A percentile compares a stretch with the other conserved stretches of the same genome.
phyloP scores from a whole-genome alignment of 768 basidiomycete genomes.

The Tulasnella calospora region DNA sequence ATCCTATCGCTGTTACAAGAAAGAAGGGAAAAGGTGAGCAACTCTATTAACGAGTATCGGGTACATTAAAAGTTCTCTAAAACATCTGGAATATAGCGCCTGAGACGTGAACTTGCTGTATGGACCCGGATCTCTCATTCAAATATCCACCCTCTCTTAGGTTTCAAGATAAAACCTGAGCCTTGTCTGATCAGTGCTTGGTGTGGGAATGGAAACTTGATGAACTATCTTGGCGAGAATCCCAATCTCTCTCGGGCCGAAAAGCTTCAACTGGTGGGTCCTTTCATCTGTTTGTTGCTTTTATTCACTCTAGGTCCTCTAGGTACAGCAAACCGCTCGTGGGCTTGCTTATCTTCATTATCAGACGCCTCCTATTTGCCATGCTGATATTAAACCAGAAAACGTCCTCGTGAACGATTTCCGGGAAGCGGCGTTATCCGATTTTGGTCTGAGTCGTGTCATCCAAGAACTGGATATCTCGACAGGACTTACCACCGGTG shows the following conservation, averaged over 20 bases:
- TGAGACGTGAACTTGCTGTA: not conserved
- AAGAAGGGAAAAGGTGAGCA: not conserved
- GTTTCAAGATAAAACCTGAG: not conserved
- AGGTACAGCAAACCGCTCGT: not conserved
- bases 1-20: not conserved
- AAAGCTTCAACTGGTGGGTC: not conserved
- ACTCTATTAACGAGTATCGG: not conserved
- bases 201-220: not conserved
- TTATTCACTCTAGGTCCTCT: not conserved
- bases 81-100: not conserved
- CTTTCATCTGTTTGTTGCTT: not conserved
- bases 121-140: not conserved
- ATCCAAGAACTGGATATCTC: not conserved
- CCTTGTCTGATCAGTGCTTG: not conserved
- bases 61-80: not conserved
- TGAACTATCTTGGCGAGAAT: not conserved
- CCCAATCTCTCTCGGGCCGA: not conserved
- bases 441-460: conserved; percentile 1
- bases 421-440: not conserved
- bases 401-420: not conserved
- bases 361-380: not conserved
- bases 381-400: not conserved
- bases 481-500: not conserved
- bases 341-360: not conserved
- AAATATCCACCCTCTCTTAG: not conserved